A percentile compares a stretch with the other conserved stretches of the same genome.
phyloP scores from a whole-genome alignment of 108 stramenopile genomes.

The Nitzschia sp. region DNA sequence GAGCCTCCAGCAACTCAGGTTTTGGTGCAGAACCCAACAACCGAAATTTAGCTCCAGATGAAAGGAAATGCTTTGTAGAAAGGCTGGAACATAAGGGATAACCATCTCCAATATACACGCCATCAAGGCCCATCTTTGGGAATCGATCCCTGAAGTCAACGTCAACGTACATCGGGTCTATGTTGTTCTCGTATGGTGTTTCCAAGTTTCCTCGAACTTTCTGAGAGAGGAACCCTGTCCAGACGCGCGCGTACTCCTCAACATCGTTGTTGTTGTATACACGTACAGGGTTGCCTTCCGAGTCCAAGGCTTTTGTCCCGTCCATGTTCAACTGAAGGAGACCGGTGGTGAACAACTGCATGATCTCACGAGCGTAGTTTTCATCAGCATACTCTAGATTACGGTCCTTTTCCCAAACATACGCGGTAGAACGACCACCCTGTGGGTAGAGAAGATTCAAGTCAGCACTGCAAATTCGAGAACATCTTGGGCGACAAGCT shows the following conservation, averaged over 20 bases:
- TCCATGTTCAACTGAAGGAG: slow-evolving; percentile 44
- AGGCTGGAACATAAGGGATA: slow-evolving; percentile 49
- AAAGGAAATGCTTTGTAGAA: slow-evolving; percentile 52
- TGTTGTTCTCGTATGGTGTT: slow-evolving; percentile 16
- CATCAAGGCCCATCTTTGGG: slow-evolving; percentile 56
- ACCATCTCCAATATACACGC: slow-evolving; percentile 69
- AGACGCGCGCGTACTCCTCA: slow-evolving; percentile 44
- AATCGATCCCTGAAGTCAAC: slow-evolving; percentile 48
- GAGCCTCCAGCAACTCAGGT: slow-evolving; percentile 16
- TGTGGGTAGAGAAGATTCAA: too few species aligned
- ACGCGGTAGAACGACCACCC: slow-evolving; percentile 42
- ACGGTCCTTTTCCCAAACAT: slow-evolving; percentile 32
- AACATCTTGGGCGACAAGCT: too few species aligned
- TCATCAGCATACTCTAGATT: slow-evolving; percentile 31
- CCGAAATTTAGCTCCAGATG: slow-evolving; percentile 47
- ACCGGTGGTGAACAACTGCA: slow-evolving; percentile 55
- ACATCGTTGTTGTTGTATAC: slow-evolving; percentile 55
- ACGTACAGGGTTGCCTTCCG: slow-evolving; percentile 9
- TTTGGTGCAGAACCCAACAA: slow-evolving; percentile 37
- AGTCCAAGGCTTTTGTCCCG: slow-evolving; percentile 39
- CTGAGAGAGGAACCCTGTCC: slow-evolving; percentile 47
- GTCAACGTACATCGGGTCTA: slow-evolving; percentile 69
- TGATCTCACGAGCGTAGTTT: slow-evolving; percentile 47
- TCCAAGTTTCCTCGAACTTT: slow-evolving; percentile 38
- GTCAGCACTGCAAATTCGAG: too few species aligned